phyloP scores from a whole-genome alignment of 495 filamentous ascomycete species.

The Annulohypoxylon nitens region DNA sequence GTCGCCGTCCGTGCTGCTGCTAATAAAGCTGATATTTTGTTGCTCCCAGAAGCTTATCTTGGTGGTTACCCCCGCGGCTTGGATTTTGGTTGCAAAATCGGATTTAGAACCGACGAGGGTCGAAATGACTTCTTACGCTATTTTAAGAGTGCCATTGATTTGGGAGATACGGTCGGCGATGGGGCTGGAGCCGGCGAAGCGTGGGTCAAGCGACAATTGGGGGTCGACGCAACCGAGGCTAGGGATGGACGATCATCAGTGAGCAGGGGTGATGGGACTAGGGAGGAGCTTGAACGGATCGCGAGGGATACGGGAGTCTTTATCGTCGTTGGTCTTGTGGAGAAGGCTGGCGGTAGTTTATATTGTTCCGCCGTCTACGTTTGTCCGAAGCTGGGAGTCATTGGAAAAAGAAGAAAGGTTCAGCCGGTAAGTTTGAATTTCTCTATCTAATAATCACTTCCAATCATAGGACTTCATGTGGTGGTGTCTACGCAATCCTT shows the following conservation, averaged over 20 bases:
- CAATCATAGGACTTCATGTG: not conserved
- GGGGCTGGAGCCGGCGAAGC: constrained; percentile 73
- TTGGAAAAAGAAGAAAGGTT: constrained; percentile 94
- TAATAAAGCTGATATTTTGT: constrained; percentile 76
- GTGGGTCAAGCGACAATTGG: constrained; percentile 76
- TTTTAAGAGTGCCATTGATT: constrained; percentile 81
- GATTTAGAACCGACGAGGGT: constrained; percentile 73
- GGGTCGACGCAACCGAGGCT: constrained; percentile 55
- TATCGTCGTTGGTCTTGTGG: constrained; percentile 81
- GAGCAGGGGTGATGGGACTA: constrained; percentile 84
- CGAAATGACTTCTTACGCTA: constrained; percentile 88
- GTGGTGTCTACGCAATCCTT: not conserved
- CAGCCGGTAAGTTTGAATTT: constrained; percentile 73
- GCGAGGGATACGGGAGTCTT: constrained; percentile 83
- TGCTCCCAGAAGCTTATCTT: constrained; percentile 94
- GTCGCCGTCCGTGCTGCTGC: constrained; percentile 66
- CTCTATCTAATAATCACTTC: constrained; percentile 18
- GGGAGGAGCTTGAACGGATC: constrained; percentile 81
- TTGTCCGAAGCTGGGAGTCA: constrained; percentile 74
- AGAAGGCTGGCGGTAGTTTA: constrained; percentile 81
- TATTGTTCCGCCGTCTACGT: constrained; percentile 90
- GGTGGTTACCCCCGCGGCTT: constrained; percentile 93
- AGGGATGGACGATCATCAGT: constrained; percentile 59
- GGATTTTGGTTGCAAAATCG: constrained; percentile 80
- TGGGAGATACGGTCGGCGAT: constrained; percentile 82